Evolutionary conservation across 75 land plant genomes (phyloP), one percentile per base, ranked within the genome.

Genomic region (Pinus albicaulis): DNA sequence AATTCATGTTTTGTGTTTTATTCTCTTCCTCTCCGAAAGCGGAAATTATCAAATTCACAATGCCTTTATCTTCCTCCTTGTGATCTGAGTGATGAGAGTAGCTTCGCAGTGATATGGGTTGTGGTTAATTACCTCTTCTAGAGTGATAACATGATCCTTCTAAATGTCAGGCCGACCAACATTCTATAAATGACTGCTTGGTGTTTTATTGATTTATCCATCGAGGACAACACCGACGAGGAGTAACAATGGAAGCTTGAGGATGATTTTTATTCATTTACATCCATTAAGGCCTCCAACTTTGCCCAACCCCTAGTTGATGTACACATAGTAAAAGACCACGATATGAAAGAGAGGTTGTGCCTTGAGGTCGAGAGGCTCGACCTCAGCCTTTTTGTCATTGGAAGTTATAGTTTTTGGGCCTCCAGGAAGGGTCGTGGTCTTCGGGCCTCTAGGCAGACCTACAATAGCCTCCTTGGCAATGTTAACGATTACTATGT

Each of bases 271-370:
- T 89, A 92, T 62, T 76, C 75, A 48, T 84, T 91, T 2, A n/a
- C n/a, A n/a, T n/a, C n/a, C n/a, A n/a, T n/a, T n/a, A n/a, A n/a
- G n/a, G n/a, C n/a, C n/a, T n/a, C 81, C 15, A 81, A 85, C n/a
- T 80, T 93, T 25, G 84, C 93, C 1, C 89, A 89, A 78, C 95
- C 95, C 1, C 74, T 93, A 78, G n/a, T 82, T 4, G 93, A 91
- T 23, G 93, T n/a, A n/a, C n/a, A n/a, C 64, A 93, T 93, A 10
- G 96, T 93, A n/a, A 93, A 93, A 77, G 93, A 93, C 66, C 96
- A 93, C 71, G 96, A 93, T 82, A 91, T 93, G 96, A 93, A 93
- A 79, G 95, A 93, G 77, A 57, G 93, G 59, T 82, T 93, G 17
- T 93, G 93, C 53, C 74, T 93, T 19, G 96, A 93, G 76, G 92